Evolutionary conservation across 31 red algal genomes (phyloP).

Genomic region (Endocladia muricata): DNA sequence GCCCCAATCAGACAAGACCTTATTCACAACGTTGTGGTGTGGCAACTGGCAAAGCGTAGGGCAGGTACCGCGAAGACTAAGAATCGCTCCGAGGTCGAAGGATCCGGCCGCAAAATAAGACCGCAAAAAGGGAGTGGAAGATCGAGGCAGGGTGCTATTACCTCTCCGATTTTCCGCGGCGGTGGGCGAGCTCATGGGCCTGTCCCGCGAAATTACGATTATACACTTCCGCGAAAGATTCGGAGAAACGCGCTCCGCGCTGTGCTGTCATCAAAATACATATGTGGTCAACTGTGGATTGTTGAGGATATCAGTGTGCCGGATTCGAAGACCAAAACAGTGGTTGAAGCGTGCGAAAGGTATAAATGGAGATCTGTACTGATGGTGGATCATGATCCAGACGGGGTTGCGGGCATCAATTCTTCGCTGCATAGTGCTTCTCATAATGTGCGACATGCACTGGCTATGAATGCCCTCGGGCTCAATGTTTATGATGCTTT

Average conservation of each 20-base stretch:
- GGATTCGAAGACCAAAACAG: constrained; percentile 20
- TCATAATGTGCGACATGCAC: constrained; percentile 32
- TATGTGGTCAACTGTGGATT: constrained; percentile 84
- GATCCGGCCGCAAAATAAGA: constrained; percentile 77
- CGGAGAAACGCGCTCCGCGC: constrained; percentile 80
- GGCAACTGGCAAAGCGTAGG: constrained; percentile 83
- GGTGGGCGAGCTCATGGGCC: constrained; percentile 89
- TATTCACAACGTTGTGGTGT: constrained; percentile 79
- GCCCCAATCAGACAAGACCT: constrained; percentile 91
- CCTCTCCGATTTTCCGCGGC: constrained; percentile 81
- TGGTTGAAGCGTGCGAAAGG: constrained; percentile 29
- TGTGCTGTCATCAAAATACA: constrained; percentile 69
- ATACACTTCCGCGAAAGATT: constrained; percentile 66
- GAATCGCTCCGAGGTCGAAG: constrained; percentile 72
- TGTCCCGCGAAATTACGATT: constrained; percentile 58
- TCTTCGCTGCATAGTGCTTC: constrained; percentile 58
- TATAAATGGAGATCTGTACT: constrained; percentile 58
- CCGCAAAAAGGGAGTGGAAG: constrained; percentile 95
- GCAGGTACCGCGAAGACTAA: constrained; percentile 90
- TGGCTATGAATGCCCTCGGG: constrained; percentile 54
- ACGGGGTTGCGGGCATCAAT: constrained; percentile 29
- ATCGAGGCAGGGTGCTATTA: constrained; percentile 75
- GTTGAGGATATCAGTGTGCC: constrained; percentile 45
- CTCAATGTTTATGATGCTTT: constrained; percentile 89
- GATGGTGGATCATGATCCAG: constrained; percentile 48